Conservation (phyloP, 805 yeast species). For the Barnettozyma siamensis region DNA sequence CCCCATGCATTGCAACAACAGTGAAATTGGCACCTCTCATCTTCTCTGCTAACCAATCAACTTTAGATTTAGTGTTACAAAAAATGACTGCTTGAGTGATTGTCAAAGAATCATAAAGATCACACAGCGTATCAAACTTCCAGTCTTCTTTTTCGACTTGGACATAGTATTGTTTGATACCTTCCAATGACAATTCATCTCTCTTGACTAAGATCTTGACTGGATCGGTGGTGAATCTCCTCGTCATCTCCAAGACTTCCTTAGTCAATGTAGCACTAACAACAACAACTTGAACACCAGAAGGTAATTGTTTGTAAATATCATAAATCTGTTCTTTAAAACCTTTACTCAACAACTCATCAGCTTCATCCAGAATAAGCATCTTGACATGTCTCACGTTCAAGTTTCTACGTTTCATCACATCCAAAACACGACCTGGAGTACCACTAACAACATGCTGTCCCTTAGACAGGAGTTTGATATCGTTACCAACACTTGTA, state of each 20-base stretch:
- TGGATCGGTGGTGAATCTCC: constrained; percentile 89
- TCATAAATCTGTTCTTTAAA: constrained; percentile 95
- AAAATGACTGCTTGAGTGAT: constrained; percentile 97
- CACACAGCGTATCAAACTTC: constrained; percentile 93
- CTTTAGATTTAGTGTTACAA: constrained; percentile 95
- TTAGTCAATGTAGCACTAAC: constrained; percentile 92
- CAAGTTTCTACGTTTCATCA: constrained; percentile 79
- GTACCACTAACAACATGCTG: constrained; percentile 95
- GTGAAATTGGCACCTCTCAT: constrained; percentile 80
- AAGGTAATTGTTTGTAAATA: constrained; percentile 78
- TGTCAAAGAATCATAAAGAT: constrained; percentile 88
- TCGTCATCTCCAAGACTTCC: constrained; percentile 87
- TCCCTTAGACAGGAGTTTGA: constrained; percentile 68
- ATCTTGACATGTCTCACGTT: constrained; percentile 74
- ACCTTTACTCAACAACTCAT: constrained; percentile 87
- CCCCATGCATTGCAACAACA: constrained; percentile 95
- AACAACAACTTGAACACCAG: constrained; percentile 85
- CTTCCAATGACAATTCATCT: constrained; percentile 91
- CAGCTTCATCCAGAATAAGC: constrained; percentile 94
- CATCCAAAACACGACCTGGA: constrained; percentile 91
- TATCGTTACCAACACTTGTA: constrained; percentile 74
- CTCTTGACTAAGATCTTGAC: constrained; percentile 89
- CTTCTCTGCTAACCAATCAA: constrained; percentile 80
- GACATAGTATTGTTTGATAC: constrained; percentile 87
- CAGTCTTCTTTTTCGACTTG: constrained; percentile 88